Evolutionary conservation across 129 eudicot species (phyloP), one percentile per base, ranked within the genome.

Genomic region (Escallonia herrerae): DNA sequence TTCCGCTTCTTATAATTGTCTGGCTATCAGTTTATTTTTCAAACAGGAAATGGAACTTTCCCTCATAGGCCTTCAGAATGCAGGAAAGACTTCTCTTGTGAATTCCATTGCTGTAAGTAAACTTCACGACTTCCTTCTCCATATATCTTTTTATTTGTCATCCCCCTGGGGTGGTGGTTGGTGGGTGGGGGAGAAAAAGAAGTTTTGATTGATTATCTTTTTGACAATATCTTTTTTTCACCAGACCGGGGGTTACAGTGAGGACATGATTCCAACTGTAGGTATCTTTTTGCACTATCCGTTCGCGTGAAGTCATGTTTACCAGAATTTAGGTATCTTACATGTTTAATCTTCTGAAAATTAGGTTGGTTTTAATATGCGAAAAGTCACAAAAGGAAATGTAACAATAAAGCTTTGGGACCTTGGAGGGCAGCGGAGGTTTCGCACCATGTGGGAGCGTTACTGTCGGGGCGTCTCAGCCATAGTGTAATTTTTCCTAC

Each of bases 11-110:
- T 50, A 76, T 75, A 22, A 59, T 13, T 57, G 42, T 53, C 22
- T 77, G 58, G 49, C 15, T 63, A 62, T 76, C 95, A 91, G 97
- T 77, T 77, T 85, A 50, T 91, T 91, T 76, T 91, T 72, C 50
- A 88, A 88, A 75, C 98, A 87, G 86, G 98, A 91, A 76, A 91
- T 91, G 98, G 98, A 91, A 72, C 95, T 91, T 60, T 87, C 96
- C 59, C 87, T 91, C 5, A 80, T 91, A 43, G 98, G 98, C 55
- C 98, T 91, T 75, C 98, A 91, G 70, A 90, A 91, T 83, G 98
- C 98, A 15, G 98, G 98, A 64, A 91, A 88, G 73, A 87, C 98
- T n/a, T 91, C 98, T 62, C 96, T 91, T 47, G 96, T 91, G 22
- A 87, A 87, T 75, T 84, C 78, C 68, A 85, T 91, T 57, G 89